These are phyloP conservation scores for Neurospora hispaniola DNA, from an alignment of 495 filamentous ascomycete genomes.

Conservation along the genomic window DNA sequence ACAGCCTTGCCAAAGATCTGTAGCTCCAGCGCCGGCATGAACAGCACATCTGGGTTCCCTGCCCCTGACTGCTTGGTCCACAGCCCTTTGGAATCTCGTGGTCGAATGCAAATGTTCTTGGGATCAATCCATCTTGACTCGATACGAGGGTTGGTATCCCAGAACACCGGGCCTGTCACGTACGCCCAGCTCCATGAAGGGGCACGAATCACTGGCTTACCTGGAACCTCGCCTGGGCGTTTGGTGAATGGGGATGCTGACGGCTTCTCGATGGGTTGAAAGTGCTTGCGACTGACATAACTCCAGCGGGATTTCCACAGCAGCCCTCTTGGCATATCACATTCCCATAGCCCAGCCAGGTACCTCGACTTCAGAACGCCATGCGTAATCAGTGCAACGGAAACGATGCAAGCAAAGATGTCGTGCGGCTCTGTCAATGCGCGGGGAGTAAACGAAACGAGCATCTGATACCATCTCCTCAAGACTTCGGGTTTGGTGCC, in stretches of 20 bases:
- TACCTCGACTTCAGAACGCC: neutral
- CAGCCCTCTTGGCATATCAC: neutral
- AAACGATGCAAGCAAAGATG: neutral
- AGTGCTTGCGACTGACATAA: neutral
- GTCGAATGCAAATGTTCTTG: neutral
- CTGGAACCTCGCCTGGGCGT: neutral
- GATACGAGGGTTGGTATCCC: neutral
- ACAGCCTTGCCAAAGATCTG: neutral
- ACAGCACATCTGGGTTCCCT: neutral
- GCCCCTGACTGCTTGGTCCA: neutral
- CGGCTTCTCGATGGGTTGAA: neutral
- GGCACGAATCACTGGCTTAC: neutral
- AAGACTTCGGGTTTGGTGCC: neutral
- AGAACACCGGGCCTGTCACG: neutral
- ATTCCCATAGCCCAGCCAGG: neutral
- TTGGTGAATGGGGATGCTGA: neutral
- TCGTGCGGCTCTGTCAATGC: slow-evolving; percentile 2
- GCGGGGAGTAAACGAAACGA: neutral
- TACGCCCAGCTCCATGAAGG: slow-evolving; percentile 2
- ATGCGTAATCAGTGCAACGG: neutral
- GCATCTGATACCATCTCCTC: slow-evolving; percentile 1
- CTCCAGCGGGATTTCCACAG: neutral
- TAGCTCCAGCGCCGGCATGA: neutral
- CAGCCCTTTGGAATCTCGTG: neutral
- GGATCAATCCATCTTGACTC: neutral